Evolutionary conservation across 768 basidiomycete species (phyloP).

Genomic region (Lanmaoa pseudosensibilis): DNA sequence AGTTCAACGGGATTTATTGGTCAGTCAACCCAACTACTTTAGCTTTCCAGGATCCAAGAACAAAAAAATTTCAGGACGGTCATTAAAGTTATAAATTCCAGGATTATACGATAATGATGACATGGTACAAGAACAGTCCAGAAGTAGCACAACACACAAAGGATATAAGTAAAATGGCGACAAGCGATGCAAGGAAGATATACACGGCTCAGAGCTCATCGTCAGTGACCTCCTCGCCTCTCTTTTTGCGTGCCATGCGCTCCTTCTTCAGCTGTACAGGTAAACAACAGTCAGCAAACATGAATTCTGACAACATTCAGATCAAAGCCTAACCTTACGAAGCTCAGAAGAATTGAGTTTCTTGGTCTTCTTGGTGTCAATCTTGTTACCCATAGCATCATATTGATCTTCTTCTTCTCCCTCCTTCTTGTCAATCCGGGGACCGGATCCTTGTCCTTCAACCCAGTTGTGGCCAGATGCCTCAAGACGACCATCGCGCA

Average conservation of each 20-base stretch:
- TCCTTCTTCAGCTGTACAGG: slow-evolving; percentile 80
- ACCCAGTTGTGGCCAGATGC: slow-evolving; percentile 99
- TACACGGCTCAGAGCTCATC: slow-evolving; percentile 45
- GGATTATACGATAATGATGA: slow-evolving; percentile 19
- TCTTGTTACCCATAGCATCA: slow-evolving; percentile 99
- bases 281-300: slow-evolving; percentile 12
- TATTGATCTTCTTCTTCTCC: slow-evolving; percentile 89
- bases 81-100: slow-evolving; percentile 5
- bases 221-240: slow-evolving; percentile 75
- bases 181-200: slow-evolving; percentile 7
- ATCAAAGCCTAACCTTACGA: slow-evolving; percentile 59
- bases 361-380: slow-evolving; percentile 81
- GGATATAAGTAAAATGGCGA: slow-evolving; percentile 14
- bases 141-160: slow-evolving; percentile 13
- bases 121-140: slow-evolving; percentile 22
- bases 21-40: too few relatives aligned
- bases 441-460: slow-evolving; percentile 94
- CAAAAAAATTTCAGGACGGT: neutral
- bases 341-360: slow-evolving; percentile 81
- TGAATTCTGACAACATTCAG: neutral
- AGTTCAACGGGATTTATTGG: too few relatives aligned
- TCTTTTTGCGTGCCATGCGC: slow-evolving; percentile 86
- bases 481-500: slow-evolving; percentile 95
- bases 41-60: too few relatives aligned
- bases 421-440: slow-evolving; percentile 91